phyloP scores from a whole-genome alignment of 768 basidiomycete species.

The Tylopilus subfusipes region DNA sequence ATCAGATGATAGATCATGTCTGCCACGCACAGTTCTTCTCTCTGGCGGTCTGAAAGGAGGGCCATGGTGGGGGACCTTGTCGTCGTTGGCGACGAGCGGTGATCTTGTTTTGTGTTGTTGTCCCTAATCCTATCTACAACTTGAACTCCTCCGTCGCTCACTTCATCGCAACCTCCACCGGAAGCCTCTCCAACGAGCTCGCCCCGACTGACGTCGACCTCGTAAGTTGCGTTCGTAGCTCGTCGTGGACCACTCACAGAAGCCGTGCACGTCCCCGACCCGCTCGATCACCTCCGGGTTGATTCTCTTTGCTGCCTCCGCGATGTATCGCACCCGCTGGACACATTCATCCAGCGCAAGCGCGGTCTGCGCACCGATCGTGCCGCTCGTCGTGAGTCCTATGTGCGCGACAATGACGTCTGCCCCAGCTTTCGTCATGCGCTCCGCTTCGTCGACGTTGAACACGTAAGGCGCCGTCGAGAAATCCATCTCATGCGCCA shows the following conservation, averaged over 20 bases:
- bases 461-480: constrained; percentile 30
- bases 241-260: constrained; percentile 15
- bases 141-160: constrained; percentile 21
- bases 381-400: constrained; percentile 29
- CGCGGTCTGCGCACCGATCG: constrained; percentile 26
- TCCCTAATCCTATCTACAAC: constrained; percentile 4
- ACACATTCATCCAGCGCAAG: constrained; percentile 23
- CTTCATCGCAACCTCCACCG: constrained; percentile 25
- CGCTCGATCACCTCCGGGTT: constrained; percentile 19
- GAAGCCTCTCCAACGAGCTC: constrained; percentile 26
- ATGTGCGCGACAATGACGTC: constrained; percentile 28
- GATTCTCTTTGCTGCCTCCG: constrained; percentile 16
- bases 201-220: constrained; percentile 21
- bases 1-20: constrained; percentile 1
- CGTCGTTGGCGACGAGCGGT: constrained; percentile 3
- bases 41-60: constrained; percentile 44
- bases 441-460: constrained; percentile 23
- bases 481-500: constrained; percentile 22
- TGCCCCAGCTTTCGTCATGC: constrained; percentile 25
- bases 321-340: constrained; percentile 15
- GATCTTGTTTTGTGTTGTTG: constrained; percentile 35
- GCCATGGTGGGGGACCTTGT: constrained; percentile 32
- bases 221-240: background rate
- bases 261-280: constrained; percentile 18
- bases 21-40: constrained; percentile 44